Percentiles rank a stretch among this genome's conserved stretches.
Conservation (phyloP, 306 rosid genomes). For the Elaeagnus macrophylla region DNA sequence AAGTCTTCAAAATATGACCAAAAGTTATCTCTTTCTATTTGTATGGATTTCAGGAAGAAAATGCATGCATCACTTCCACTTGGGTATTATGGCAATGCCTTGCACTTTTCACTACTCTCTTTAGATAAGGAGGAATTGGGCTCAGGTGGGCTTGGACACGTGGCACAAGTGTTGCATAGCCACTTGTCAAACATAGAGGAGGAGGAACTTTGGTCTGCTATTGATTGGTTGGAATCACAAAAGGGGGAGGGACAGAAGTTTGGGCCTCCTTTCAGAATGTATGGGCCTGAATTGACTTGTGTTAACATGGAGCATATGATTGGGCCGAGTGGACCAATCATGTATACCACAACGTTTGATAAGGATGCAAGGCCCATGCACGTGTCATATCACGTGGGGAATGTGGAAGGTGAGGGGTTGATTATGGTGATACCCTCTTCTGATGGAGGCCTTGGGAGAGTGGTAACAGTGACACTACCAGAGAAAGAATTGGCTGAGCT, state of each 20-base stretch:
- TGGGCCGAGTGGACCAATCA: neutral
- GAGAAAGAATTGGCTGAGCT: conserved; percentile 30
- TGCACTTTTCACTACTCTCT: conserved; percentile 39
- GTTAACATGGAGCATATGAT: conserved; percentile 49
- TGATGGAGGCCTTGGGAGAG: conserved; percentile 44
- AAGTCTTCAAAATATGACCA: conserved; percentile 14
- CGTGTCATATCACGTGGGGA: conserved; percentile 49
- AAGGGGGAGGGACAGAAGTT: conserved; percentile 23
- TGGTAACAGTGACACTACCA: conserved; percentile 41
- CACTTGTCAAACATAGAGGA: conserved; percentile 28
- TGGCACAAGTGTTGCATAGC: conserved; percentile 24
- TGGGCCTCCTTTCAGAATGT: conserved; percentile 24
- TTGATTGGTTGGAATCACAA: conserved; percentile 36
- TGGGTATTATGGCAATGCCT: conserved; percentile 56
- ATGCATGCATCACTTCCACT: conserved; percentile 21
- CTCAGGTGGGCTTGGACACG: conserved; percentile 8
- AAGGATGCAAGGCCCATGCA: conserved; percentile 31
- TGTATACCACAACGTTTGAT: conserved; percentile 31
- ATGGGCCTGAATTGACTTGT: conserved; percentile 48
- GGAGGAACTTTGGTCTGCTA: conserved; percentile 18
- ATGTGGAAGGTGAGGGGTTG: conserved; percentile 50
- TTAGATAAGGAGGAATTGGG: conserved; percentile 13
- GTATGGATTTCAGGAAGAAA: conserved; percentile 36
- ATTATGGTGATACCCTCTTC: conserved; percentile 47
- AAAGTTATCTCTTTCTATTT: conserved; percentile 33